Evolutionary conservation across 768 basidiomycete species (phyloP), one percentile per base, ranked within the genome.

Genomic region (Amanita exitialis): DNA sequence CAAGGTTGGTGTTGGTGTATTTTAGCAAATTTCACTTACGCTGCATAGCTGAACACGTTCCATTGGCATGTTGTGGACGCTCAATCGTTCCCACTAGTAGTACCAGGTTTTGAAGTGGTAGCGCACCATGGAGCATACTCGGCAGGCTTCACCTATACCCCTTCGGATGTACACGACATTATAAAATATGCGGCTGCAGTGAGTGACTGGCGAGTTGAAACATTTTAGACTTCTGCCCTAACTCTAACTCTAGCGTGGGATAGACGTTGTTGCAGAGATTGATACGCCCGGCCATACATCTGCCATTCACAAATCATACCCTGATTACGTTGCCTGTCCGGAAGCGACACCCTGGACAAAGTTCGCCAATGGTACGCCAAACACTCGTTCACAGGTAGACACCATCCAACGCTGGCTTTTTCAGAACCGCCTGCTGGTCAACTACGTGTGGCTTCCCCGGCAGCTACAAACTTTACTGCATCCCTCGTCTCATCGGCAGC

Each of bases 41-140:
- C 30, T 48, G 13, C 27, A 5, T 39, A 82, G 80, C 75, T 88
- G 44, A 90, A 82, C 63, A 79, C 77, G 1, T 77, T 92, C 57
- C 87, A 92, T 56, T 92, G 89, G 90, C 90, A 92, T 59, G 71
- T 89, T 51, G 80, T 80, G 32, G 90, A 93, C 64, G 79, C 81
- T 49, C 87, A 92, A 58, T 82, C 79, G 32, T 93, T 87, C 69
- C 89, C 90, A 1, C 71, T 92, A 13, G 69, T 75, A 35, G 66
- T 91, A 16, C 68, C 77, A 3, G 73, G 73, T 8, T 83, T 77
- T 60, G 74, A 82, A 0, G 76, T 78, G 49, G 68, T 92, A 1
- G 71, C 84, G 8, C 53, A 55, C 15, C 71, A 76, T 1, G 90
- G 85, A 1, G 86, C 90, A 9, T 93, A 93, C 65, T 78, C 78